Conservation (phyloP, 345 rosid genomes). For the Citrus sinensis region DVS_A1.0 CM039163.1:16433501-16434000, state of each 20-base stretch:
- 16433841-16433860: conserved; percentile 43
- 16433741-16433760: no score
- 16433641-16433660: conserved; percentile 20
- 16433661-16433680: no score
- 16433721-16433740: no score
- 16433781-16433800: no score
- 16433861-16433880: conserved; percentile 11
- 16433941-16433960: conserved; percentile 47
- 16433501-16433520: conserved; percentile 55
- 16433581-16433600: conserved; percentile 56
- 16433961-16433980: conserved; percentile 58
- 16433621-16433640: conserved; percentile 5
- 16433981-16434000: conserved; percentile 70
- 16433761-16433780: no score
- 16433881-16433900: conserved; percentile 13
- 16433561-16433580: conserved; percentile 52
- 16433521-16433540: conserved; percentile 33
- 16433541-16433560: conserved; percentile 25
- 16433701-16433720: no score
- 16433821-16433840: conserved; percentile 33
- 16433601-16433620: conserved; percentile 6
- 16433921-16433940: conserved; percentile 60
- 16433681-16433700: no score
- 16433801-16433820: conserved; percentile 7
- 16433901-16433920: conserved; percentile 29